phyloP scores from a whole-genome alignment of 495 filamentous ascomycete species.

The Hypoxylon fuscum region DNA sequence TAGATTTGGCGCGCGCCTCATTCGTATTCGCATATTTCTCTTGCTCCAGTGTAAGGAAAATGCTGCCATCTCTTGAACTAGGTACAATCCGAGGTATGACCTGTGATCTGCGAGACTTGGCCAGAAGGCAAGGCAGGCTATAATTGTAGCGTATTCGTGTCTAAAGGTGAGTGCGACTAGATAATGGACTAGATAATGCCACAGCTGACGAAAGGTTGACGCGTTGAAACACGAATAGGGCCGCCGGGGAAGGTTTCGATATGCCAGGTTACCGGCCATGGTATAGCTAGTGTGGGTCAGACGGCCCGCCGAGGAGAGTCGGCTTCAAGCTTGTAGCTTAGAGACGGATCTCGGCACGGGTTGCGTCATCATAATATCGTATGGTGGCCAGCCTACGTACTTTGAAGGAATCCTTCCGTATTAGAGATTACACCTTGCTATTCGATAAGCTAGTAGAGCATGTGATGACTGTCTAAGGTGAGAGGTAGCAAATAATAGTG shows the following conservation, averaged over 20 bases:
- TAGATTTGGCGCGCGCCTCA: conserved; percentile 7
- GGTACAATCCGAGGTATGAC: conserved; percentile 15
- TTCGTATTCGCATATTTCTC: not conserved
- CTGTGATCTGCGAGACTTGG: conserved; percentile 5
- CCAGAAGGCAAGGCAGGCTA: not conserved
- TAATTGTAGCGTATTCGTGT: not conserved
- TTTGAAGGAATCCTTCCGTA: not conserved
- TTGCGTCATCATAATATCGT: conserved; percentile 26
- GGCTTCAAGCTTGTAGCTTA: conserved; percentile 18
- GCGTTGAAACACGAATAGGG: conserved; percentile 9
- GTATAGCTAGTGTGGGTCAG: conserved; percentile 32
- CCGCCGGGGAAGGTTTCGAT: conserved; percentile 7
- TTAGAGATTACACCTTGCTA: conserved; percentile 7
- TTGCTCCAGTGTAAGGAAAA: not conserved
- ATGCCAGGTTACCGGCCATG: not conserved
- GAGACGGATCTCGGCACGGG: conserved; percentile 30
- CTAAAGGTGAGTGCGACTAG: too few relatives aligned
- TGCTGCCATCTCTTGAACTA: conserved; percentile 2
- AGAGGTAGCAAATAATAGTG: not conserved
- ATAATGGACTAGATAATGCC: too few relatives aligned
- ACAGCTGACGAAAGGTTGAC: not conserved
- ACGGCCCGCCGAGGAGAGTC: conserved; percentile 38
- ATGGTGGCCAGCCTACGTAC: not conserved
- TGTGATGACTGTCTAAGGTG: not conserved
- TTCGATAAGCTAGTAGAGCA: not conserved